A percentile compares a stretch with the other conserved stretches of the same genome.
phyloP scores from a whole-genome alignment of 305 asterid genomes.

The Solanum hybrid region DNA sequence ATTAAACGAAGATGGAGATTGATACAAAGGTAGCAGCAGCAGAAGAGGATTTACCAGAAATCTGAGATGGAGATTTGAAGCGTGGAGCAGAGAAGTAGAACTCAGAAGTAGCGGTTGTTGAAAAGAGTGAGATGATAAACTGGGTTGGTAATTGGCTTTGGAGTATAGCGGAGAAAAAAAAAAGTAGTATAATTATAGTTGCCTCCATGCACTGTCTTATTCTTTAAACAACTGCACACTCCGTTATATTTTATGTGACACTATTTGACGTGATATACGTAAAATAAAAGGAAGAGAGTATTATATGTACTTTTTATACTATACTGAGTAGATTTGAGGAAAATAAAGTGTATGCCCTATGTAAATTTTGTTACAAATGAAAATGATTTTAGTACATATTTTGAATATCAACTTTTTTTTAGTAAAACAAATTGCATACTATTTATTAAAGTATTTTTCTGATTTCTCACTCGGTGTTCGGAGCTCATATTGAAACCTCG shows the following conservation, averaged over 20 bases:
- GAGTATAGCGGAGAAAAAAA: not conserved
- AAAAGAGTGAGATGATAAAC: not conserved
- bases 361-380: not conserved
- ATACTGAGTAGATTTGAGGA: not conserved
- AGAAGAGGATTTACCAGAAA: not conserved
- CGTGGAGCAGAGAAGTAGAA: not conserved
- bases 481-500: no score
- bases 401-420: no score
- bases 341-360: not conserved
- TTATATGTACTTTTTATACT: no score
- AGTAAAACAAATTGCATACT: no score
- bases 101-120: not conserved
- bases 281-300: not conserved
- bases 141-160: not conserved
- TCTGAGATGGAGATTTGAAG: not conserved
- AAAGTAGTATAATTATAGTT: not conserved
- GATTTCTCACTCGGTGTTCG: fast-evolving
- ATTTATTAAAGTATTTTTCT: no score
- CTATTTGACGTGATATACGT: no score
- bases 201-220: not conserved
- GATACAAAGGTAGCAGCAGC: not conserved
- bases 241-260: no score
- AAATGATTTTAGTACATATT: no score
- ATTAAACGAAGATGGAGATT: not conserved
- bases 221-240: not conserved